phyloP scores from a whole-genome alignment of 768 basidiomycete species.

The Collybia nuda region DNA sequence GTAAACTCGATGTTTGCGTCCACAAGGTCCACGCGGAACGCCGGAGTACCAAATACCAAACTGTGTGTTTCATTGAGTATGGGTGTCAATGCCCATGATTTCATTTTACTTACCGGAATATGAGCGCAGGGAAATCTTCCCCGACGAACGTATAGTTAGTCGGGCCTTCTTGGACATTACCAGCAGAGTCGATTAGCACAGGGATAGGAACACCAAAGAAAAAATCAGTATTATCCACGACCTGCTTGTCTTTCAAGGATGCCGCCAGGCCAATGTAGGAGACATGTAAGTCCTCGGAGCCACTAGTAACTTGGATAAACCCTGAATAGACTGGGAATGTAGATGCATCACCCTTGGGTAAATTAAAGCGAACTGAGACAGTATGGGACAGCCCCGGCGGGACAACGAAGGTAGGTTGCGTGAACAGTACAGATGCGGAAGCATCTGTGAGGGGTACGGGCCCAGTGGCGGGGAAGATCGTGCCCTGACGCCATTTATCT shows the following conservation, averaged over 20 bases:
- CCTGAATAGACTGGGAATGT: conserved; percentile 62
- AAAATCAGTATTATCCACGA: conserved; percentile 49
- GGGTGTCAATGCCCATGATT: no score
- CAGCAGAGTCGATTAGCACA: conserved; percentile 8
- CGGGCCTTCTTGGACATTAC: conserved; percentile 30
- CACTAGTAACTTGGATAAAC: conserved; percentile 46
- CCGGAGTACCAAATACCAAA: conserved; percentile 48
- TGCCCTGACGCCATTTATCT: conserved; percentile 24
- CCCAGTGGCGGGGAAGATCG: conserved; percentile 40
- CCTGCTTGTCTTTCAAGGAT: conserved; percentile 39
- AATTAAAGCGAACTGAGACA: conserved; percentile 44
- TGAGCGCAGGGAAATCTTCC: conserved; percentile 37
- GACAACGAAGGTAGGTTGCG: conserved; percentile 42
- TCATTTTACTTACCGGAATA: conserved; percentile 25
- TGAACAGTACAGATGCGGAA: conserved; percentile 47
- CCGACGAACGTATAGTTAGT: conserved; percentile 47
- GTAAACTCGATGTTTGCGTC: conserved; percentile 36
- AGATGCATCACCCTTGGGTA: conserved; percentile 34
- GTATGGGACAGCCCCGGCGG: conserved; percentile 37
- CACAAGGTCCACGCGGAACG: conserved; percentile 49
- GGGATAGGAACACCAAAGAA: conserved; percentile 48
- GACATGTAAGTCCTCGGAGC: conserved; percentile 35
- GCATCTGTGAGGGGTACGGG: conserved; percentile 50
- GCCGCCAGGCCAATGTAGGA: conserved; percentile 45
- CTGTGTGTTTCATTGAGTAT: neutral